Base-by-base conservation (phyloP, 192 early-diverging fungal genomes). In the Coemansia sp. region DNA sequence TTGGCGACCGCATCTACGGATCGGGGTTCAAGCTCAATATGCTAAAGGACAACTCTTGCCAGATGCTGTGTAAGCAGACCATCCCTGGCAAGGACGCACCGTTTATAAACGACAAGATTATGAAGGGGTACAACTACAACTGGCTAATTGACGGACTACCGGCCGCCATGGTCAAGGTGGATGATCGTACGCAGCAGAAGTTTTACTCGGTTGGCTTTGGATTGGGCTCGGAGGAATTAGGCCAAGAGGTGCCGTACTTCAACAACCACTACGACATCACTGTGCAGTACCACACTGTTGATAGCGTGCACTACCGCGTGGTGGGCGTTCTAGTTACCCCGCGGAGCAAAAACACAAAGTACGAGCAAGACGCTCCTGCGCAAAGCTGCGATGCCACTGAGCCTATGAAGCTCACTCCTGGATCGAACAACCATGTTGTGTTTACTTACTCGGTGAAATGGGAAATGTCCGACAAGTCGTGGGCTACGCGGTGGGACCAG, bases 71-170 rank as follows among this genome's bases (percentile, higher is more conserved):
- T 68, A 52, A 69, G 13, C 72, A 71, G 41, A 79, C 75, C 9
- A 87, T 96, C 34, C 88, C 90, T 0, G 76, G 76, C 2, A 86
- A 88, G n/a, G 92, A 96, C 69, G 92, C 91, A 0, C 78, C 89
- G 59, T 97, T 98, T 82, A 92, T 97, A 57, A 94, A 93, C 71
- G 90, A 91, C 49, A 89, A 95, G 63, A 92, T 94, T 24, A 72
- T 75, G 52, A 92, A 93, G 68, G 89, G 91, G 22, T 94, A 94
- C 74, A 88, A 85, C 29, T 82, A 91, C 62, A 94, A 93, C 76
- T 93, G 92, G 92, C 81, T 95, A 62, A 92, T 98, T 44, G 97
- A 98, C 82, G 95, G 95, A 6, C 86, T 98, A 20, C 97, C 97
- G 1, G 95, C 88, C 61, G 95, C 90, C 20, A 86, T 83, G 15